Evolutionary conservation across 176 grass and related monocot species (phyloP), one percentile per base, ranked within the genome.

Genomic region (Saccharum spontaneum): DNA sequence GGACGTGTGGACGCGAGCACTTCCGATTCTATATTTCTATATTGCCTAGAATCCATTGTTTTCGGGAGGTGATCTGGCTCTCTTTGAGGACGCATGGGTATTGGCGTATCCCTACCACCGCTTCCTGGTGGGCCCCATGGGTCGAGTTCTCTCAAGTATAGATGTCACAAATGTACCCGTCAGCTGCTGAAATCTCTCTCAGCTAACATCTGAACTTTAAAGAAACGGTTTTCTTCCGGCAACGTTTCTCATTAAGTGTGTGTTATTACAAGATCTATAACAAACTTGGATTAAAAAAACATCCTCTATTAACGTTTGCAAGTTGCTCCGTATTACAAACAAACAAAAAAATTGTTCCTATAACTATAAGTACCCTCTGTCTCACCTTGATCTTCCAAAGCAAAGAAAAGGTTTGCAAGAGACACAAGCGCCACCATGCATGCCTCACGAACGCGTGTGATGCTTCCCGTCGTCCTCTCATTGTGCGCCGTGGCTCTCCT

Each of bases 401-500:
- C 8, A 83, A 73, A 73, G 26, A 14, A 30, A 41, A 55, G 45
- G 18, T 44, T 68, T n/a, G 46, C 30, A 45, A 69, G 22, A 28
- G 28, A 28, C 28, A 28, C 28, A 28, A 28, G 59, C 23, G 4
- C 17, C 64, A 14, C 6, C 63, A 86, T 86, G 88, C 41, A 11
- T 15, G 52, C 71, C 57, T 64, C 77, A 43, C 72, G 9, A 2
- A 14, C 73, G 8, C 49, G 2, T 5, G 44, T 7, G 62, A 67
- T 36, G 33, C 14, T 71, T 44, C 8, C 44, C 36, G 41, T 89
- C 34, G 50, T 90, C 33, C 38, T 82, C 2, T 45, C 63, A 1
- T 22, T 71, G 64, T 65, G 33, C 78, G 17, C n/a, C 65, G 45
- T 37, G 79, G 79, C 84, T 30, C 66, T 78, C 73, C 44, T 86